A percentile compares a stretch with the other conserved stretches of the same genome.
Evolutionary conservation across 225 moss, liverwort and hornwort species (phyloP).

Genomic region (Asterella californica): DNA sequence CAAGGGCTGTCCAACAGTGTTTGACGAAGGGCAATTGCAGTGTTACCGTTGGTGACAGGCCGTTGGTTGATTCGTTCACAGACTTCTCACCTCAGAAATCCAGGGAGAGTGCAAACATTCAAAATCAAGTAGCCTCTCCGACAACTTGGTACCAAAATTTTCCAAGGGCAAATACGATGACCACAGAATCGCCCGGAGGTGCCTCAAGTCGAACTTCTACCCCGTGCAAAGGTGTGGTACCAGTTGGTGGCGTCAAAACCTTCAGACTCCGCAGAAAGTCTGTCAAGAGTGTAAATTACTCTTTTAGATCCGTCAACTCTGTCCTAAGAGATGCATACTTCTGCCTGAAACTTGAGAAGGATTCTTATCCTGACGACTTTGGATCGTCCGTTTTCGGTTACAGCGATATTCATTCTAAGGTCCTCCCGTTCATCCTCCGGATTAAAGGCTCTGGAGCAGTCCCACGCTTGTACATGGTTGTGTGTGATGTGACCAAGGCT

Average conservation of each 20-base stretch:
- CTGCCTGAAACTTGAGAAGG: slow-evolving; percentile 90
- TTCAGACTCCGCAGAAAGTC: not conserved
- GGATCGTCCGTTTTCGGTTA: slow-evolving; percentile 96
- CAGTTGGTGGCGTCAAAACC: not conserved
- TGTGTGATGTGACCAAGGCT: slow-evolving; percentile 94
- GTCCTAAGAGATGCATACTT: slow-evolving; percentile 62
- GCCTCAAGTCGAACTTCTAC: not conserved
- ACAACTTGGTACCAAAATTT: not conserved
- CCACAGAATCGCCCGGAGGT: not conserved
- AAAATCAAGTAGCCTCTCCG: not conserved
- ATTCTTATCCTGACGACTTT: slow-evolving; percentile 61
- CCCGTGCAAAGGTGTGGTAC: not conserved
- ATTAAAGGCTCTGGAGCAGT: slow-evolving; percentile 70
- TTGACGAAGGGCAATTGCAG: not conserved
- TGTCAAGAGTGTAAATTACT: slow-evolving; percentile 40
- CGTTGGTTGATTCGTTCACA: not conserved
- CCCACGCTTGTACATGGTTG: slow-evolving; percentile 78
- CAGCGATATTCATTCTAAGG: slow-evolving; percentile 67
- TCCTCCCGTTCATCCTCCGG: slow-evolving; percentile 79
- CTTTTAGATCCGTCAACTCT: slow-evolving; percentile 80
- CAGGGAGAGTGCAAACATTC: not conserved
- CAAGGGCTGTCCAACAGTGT: no score
- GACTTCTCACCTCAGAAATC: not conserved
- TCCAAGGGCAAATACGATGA: not conserved
- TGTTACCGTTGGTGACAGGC: not conserved